Percentiles rank a stretch among this genome's conserved stretches.
These are phyloP conservation scores for Penicillium sp. DNA, from an alignment of 2,329 filamentous ascomycete genomes.

Conservation along the genomic window DNA sequence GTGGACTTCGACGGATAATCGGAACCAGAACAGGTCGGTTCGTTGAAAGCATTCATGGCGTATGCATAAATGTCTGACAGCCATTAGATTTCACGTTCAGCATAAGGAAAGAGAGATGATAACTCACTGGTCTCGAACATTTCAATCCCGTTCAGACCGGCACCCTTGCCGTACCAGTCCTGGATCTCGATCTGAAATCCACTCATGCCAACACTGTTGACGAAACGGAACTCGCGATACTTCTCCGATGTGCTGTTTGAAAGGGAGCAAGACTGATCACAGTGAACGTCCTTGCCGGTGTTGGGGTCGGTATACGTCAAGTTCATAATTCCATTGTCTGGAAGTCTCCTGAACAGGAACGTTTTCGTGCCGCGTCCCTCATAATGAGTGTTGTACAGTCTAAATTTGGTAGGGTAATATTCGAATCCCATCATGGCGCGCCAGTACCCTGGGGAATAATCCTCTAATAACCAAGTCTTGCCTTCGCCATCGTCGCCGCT, in stretches of 20 bases:
- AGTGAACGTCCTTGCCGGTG: slow-evolving; percentile 59
- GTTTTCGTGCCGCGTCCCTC: slow-evolving; percentile 79
- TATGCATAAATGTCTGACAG: too few relatives aligned
- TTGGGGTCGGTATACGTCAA: slow-evolving; percentile 77
- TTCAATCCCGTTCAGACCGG: slow-evolving; percentile 75
- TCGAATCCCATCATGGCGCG: slow-evolving; percentile 71
- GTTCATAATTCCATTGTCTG: slow-evolving; percentile 89
- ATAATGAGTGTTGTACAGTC: slow-evolving; percentile 76
- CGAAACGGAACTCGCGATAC: slow-evolving; percentile 86
- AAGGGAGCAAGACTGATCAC: slow-evolving; percentile 77
- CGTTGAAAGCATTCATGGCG: too few relatives aligned
- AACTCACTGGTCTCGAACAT: slow-evolving; percentile 78
- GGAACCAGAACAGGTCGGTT: slow-evolving; percentile 65
- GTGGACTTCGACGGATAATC: slow-evolving; percentile 59
- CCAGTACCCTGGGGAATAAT: slow-evolving; percentile 71
- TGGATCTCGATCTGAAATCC: slow-evolving; percentile 76
- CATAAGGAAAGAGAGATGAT: too few relatives aligned
- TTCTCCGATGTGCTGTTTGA: slow-evolving; percentile 56
- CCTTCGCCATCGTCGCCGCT: slow-evolving; percentile 56
- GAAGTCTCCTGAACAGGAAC: slow-evolving; percentile 76
- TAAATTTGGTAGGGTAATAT: slow-evolving; percentile 77
- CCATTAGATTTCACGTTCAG: too few relatives aligned
- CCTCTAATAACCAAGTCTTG: slow-evolving; percentile 73
- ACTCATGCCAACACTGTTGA: slow-evolving; percentile 80
- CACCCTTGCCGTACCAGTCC: slow-evolving; percentile 77